Percentiles rank a stretch among this genome's conserved stretches.
Conservation (phyloP, 306 rosid genomes). For the Casuarina cunninghamiana region DNA sequence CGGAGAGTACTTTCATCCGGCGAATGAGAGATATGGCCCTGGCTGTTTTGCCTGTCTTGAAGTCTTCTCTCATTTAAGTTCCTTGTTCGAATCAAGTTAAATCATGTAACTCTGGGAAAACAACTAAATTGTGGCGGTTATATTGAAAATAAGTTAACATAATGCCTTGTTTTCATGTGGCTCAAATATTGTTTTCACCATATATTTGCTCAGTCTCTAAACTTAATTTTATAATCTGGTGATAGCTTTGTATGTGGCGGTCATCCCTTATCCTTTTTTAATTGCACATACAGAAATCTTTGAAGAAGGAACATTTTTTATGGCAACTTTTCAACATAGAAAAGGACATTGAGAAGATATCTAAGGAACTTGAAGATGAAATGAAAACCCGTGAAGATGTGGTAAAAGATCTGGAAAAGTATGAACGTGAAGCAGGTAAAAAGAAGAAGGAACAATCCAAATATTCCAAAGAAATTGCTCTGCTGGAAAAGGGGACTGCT, state of each 20-base stretch:
- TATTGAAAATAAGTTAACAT: background rate
- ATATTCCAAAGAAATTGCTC: slow-evolving; percentile 70
- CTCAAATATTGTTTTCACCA: slow-evolving; percentile 2
- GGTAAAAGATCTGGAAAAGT: slow-evolving; percentile 63
- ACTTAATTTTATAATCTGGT: slow-evolving; percentile 9
- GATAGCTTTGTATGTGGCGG: slow-evolving; percentile 5
- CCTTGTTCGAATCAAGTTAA: background rate
- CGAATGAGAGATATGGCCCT: background rate
- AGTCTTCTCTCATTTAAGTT: background rate
- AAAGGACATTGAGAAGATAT: slow-evolving; percentile 62
- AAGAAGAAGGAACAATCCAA: slow-evolving; percentile 89
- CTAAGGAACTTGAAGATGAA: slow-evolving; percentile 77
- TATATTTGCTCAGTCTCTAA: background rate
- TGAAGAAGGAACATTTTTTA: slow-evolving; percentile 78
- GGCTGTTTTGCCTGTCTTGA: background rate
- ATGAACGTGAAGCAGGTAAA: slow-evolving; percentile 67
- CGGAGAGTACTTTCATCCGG: no score
- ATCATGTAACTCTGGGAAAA: background rate
- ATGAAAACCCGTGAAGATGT: slow-evolving; percentile 61
- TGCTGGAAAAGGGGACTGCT: slow-evolving; percentile 68
- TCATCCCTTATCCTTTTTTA: slow-evolving; percentile 17
- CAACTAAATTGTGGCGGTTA: background rate
- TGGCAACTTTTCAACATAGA: slow-evolving; percentile 88
- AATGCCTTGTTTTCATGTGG: background rate
- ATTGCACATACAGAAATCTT: slow-evolving; percentile 62